Evolutionary conservation across 2,329 filamentous ascomycete genomes (phyloP), one percentile per base, ranked within the genome.

Genomic region (Pyricularia grisea): DNA sequence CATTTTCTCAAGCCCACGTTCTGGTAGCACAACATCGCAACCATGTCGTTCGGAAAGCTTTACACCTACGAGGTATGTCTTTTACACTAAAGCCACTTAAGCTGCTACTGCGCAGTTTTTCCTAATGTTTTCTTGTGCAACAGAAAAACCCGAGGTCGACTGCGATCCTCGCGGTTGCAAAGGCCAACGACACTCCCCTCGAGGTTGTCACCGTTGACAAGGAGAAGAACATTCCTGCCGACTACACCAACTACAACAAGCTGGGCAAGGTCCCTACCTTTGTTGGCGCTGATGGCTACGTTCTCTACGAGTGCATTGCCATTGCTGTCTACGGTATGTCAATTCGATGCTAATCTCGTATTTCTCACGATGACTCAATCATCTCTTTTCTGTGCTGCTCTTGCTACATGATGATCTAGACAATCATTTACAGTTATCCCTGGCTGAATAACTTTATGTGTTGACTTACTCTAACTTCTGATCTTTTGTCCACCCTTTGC

Each of bases 301-400:
- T 88, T 77, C 88, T 99, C 76, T 90, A 88, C 73, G 95, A 99
- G 90, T 86, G 81, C 82, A 94, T 98, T 77, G 95, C 95, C 81
- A 94, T 99, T 78, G 92, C 93, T 79, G 92, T 99, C 85, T 99
- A 98, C 87, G 84, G 95, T 99, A 92, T 78, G 94, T 61, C n/a
- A 27, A 2, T 25, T n/a, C 9, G 58, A 93, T n/a, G 55, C 33
- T 33, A n/a, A 14, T 69, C 58, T 71, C 72, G 70, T 70, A 70
- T 73, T 70, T 67, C 67, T 70, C 58, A 69, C 68, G 25, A 69
- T 68, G 63, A 58, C 55, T 71, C 73, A 71, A 74, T 66, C 36
- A 67, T 68, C 31, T 67, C 23, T 28, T 68, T 28, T 67, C 23
- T 20, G 12, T 11, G 31, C 28, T n/a, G 11, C 27, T 36, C 25